Evolutionary conservation across 2,329 filamentous ascomycete genomes (phyloP).

Genomic region (Fusarium goolgardi): DNA sequence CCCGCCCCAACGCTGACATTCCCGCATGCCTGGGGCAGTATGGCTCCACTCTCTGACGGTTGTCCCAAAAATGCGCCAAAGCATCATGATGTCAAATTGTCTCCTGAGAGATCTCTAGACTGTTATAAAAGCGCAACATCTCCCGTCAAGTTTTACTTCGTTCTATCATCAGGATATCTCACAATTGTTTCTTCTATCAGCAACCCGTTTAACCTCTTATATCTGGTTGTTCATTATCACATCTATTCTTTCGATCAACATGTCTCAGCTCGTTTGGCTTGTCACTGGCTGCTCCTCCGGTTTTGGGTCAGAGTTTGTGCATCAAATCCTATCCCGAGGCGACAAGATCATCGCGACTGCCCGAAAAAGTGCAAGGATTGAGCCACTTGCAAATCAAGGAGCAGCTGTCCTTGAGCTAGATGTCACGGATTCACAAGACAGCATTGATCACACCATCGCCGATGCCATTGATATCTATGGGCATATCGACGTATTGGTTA

Average conservation of each 20-base stretch:
- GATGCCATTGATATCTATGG: slow-evolving; percentile 50
- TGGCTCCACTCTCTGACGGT: no score
- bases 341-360: slow-evolving; percentile 50
- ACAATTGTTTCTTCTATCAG: no score
- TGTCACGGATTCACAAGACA: slow-evolving; percentile 36
- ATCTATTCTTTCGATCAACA: neutral
- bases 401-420: slow-evolving; percentile 47
- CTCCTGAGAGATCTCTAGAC: no score
- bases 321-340: slow-evolving; percentile 43
- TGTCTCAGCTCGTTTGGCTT: slow-evolving; percentile 50
- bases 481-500: slow-evolving; percentile 50
- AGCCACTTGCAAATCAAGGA: neutral
- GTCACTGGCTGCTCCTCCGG: slow-evolving; percentile 52
- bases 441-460: slow-evolving; percentile 39
- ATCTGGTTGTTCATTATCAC: neutral
- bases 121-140: no score
- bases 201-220: no score
- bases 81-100: neutral
- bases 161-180: no score
- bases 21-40: no score
- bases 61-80: neutral
- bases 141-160: no score
- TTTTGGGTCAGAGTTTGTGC: slow-evolving; percentile 45
- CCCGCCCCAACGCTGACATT: neutral
- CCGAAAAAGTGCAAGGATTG: slow-evolving; percentile 43